Evolutionary conservation across 306 rosid species (phyloP), one percentile per base, ranked within the genome.

Genomic region (Echinosophora koreensis): DNA sequence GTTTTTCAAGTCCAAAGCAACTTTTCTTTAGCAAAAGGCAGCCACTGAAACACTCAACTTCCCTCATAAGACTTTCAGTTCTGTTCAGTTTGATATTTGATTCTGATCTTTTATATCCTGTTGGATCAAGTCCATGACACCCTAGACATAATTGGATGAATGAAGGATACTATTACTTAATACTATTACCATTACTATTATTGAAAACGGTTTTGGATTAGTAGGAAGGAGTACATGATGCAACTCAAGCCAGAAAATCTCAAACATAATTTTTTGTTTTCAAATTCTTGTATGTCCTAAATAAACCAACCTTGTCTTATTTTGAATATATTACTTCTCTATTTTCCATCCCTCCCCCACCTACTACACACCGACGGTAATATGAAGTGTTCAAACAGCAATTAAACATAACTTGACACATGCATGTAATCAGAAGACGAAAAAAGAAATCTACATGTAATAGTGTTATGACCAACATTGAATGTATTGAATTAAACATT

Each of bases 401-500:
- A 14, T 38, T 75, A 64, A 80, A 77, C 64, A 77, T 28, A 60
- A 46, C 69, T 39, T 57, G 72, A 32, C 47, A 38, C 15, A 44
- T 4, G 41, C 59, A 22, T 6, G 54, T 55, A 73, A 73, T 78
- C 72, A 49, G 32, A 37, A 77, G 38, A 69, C 63, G 68, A 74
- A 73, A 55, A 66, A 44, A 62, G 7, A 81, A 72, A 22, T 65
- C 6, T 49, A 58, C 76, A 65, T 28, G 58, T 16, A 54, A 37
- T 32, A 47, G n/a, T 5, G 32, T 17, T 17, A 17, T 5, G 35
- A 73, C 66, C 57, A 22, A 61, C 63, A 62, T 67, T 13, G 62
- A 63, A 50, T 11, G 58, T 18, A 84, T 64, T 42, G 79, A 52
- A 5, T 18, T n/a, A 17, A 74, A 22, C 73, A 86, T 83, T 86